These are phyloP conservation scores for Pseudocercospora macadamiae DNA, from an alignment of 2,329 filamentous ascomycete genomes.

Conservation along the genomic window DNA sequence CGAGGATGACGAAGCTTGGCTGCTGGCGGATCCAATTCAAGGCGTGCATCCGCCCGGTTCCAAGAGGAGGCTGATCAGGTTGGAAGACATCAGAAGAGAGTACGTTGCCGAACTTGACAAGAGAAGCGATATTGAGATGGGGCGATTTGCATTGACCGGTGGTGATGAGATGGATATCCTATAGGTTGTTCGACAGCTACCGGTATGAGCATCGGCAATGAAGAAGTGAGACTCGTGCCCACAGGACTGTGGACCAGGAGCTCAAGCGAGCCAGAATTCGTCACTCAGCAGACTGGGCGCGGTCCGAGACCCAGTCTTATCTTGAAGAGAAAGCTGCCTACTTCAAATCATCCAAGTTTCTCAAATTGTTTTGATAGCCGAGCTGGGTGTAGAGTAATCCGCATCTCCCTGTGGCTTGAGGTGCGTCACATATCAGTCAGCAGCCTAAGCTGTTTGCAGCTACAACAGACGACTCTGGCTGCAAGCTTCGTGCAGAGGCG, in stretches of 20 bases:
- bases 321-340: too few species aligned
- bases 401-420: not conserved
- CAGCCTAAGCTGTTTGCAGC: not conserved
- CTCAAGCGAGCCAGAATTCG: too few species aligned
- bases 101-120: constrained; percentile 90
- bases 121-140: constrained; percentile 82
- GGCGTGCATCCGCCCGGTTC: constrained; percentile 40
- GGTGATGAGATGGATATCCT: constrained; percentile 40
- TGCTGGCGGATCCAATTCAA: constrained; percentile 59
- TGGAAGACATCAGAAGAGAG: constrained; percentile 83
- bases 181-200: constrained; percentile 12
- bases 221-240: too few species aligned
- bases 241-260: too few species aligned
- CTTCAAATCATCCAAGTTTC: not conserved
- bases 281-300: too few species aligned
- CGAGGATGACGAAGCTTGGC: constrained; percentile 78
- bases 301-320: too few species aligned
- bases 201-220: too few species aligned
- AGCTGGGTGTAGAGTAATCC: not conserved
- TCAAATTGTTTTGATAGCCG: not conserved
- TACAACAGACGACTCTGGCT: too few species aligned
- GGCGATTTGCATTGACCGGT: constrained; percentile 76
- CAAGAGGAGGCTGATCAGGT: constrained; percentile 77
- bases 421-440: not conserved
- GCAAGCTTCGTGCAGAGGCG: too few species aligned